Evolutionary conservation across 345 rosid species (phyloP), one percentile per base, ranked within the genome.

Genomic region (Ricinus communis): DNA sequence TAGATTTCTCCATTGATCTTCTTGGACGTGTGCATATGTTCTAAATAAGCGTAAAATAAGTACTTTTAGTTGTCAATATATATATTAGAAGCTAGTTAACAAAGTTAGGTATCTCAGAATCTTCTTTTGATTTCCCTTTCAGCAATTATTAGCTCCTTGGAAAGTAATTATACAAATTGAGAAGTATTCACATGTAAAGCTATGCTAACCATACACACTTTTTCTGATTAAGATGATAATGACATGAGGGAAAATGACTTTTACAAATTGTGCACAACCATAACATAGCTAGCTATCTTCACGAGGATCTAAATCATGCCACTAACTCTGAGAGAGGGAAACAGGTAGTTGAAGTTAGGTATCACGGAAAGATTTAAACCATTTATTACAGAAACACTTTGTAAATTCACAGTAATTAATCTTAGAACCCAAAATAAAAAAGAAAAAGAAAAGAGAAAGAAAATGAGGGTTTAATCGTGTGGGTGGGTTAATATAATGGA

Each of bases 131-230:
- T 25, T 19, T 24, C 6, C 57, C 19, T 7, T 67, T 67, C 8
- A 40, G 16, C 38, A 41, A 54, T 16, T 56, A 43, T 69, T 68
- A 55, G 9, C 13, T 60, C 21, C 13, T 6, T 18, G 0, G 41
- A 57, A 69, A 57, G 71, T 22, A 53, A 41, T 1, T 25, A 8
- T 1, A 33, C 21, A 52, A 36, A 14, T 21, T 4, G 56, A 70
- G 45, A 21, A 50, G 4, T 43, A 43, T 12, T 70, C 73, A 70
- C 73, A 19, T 58, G 73, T 11, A 11, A 49, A 27, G 3, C n/a
- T 21, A 47, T 58, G 41, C 46, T 22, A 12, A 3, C 65, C 73
- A 70, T n/a, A 0, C 45, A 57, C 0, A 24, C 12, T 13, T 5
- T 24, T n/a, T 16, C 8, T 21, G 19, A 51, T 7, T 25, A 33